A percentile compares a stretch with the other conserved stretches of the same genome.
Conservation (phyloP, 1,284 basidiomycete species). For the Crepidotus sp. region DNA sequence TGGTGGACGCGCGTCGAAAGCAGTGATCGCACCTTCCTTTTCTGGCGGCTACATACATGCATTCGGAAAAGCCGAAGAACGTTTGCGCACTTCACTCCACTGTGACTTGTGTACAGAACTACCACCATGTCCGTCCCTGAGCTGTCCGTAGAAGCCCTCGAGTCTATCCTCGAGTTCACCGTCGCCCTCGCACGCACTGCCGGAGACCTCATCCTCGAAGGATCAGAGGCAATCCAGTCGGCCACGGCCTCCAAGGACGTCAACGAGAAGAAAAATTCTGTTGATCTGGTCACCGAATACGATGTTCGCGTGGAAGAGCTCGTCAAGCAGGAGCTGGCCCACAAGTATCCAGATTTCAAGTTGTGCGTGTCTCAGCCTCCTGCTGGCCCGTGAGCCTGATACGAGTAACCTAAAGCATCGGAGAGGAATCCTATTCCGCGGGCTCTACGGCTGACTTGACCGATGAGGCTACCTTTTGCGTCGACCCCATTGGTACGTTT, state of each 20-base stretch:
- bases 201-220: slow-evolving; percentile 65
- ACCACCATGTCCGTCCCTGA: slow-evolving; percentile 26
- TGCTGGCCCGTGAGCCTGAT: slow-evolving; percentile 3
- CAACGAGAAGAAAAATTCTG: slow-evolving; percentile 84
- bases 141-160: slow-evolving; percentile 36
- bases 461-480: slow-evolving; percentile 86
- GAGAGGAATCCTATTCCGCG: slow-evolving; percentile 81
- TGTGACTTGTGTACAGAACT: slow-evolving; percentile 24
- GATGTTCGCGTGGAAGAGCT: slow-evolving; percentile 89
- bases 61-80: too few species aligned
- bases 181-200: slow-evolving; percentile 63
- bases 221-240: slow-evolving; percentile 60
- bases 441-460: slow-evolving; percentile 66
- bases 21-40: too few species aligned
- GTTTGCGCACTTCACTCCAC: too few species aligned
- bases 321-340: slow-evolving; percentile 62
- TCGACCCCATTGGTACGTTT: slow-evolving; percentile 72
- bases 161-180: slow-evolving; percentile 65
- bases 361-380: slow-evolving; percentile 52
- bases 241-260: slow-evolving; percentile 40
- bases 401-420: slow-evolving; percentile 52
- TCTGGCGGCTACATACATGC: too few species aligned
- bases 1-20: slow-evolving; percentile 8
- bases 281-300: slow-evolving; percentile 95
- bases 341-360: slow-evolving; percentile 68